phyloP scores from a whole-genome alignment of 805 yeast genomes.

The Zygotorulaspora sp. region DNA sequence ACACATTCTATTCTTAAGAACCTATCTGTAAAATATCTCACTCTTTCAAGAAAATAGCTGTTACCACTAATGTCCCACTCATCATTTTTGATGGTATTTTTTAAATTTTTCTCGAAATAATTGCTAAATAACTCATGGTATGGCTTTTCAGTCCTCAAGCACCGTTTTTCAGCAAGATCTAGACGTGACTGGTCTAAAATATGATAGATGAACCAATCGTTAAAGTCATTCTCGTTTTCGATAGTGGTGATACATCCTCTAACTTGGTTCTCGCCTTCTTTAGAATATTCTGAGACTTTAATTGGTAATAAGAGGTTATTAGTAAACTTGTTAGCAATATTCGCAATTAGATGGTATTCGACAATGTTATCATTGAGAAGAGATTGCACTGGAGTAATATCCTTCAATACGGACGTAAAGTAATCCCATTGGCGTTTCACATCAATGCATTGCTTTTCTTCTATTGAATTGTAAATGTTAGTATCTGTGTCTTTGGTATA shows the following conservation, averaged over 20 bases:
- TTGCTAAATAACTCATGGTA: constrained; percentile 37
- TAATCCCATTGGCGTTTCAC: constrained; percentile 31
- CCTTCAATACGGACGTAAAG: constrained; percentile 13
- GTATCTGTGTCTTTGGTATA: constrained; percentile 33
- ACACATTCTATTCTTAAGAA: constrained; percentile 49
- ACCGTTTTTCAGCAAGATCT: constrained; percentile 20
- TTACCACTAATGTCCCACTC: constrained; percentile 48
- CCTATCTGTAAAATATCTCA: constrained; percentile 47
- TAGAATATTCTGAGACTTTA: constrained; percentile 34
- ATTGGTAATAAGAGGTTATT: constrained; percentile 21
- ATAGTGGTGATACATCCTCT: constrained; percentile 39
- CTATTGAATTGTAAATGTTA: constrained; percentile 23
- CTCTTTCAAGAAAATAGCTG: constrained; percentile 40
- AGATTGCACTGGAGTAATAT: constrained; percentile 8
- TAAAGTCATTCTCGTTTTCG: constrained; percentile 31
- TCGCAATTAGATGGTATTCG: constrained; percentile 20
- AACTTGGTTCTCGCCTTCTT: constrained; percentile 31
- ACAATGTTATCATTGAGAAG: constrained; percentile 12
- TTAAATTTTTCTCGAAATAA: constrained; percentile 44
- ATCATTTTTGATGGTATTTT: constrained; percentile 45
- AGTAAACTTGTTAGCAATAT: constrained; percentile 20
- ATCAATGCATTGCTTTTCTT: constrained; percentile 34
- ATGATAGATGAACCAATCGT: constrained; percentile 39
- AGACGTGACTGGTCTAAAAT: constrained; percentile 37
- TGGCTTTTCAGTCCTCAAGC: constrained; percentile 6